Percentiles rank a stretch among this genome's conserved stretches.
Evolutionary conservation across 1,284 basidiomycete genomes (phyloP).

Genomic region (Ganoderma leucocontextum): DNA sequence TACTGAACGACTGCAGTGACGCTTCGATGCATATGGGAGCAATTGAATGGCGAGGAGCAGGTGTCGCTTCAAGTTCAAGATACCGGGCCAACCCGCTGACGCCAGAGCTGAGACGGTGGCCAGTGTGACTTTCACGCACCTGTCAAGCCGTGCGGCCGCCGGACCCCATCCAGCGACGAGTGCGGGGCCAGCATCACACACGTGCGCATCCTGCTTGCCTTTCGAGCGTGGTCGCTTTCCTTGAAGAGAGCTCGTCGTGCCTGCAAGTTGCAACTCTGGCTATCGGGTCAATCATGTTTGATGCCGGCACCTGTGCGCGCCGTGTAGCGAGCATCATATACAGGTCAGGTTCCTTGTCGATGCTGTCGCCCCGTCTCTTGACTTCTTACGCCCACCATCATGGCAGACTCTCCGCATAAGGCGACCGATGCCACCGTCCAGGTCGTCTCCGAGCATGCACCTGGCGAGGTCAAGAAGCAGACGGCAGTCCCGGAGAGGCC

Average conservation of each 20-base stretch:
- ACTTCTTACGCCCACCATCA: conserved; percentile 24
- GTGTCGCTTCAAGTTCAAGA: neutral
- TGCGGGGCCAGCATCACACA: conserved; percentile 17
- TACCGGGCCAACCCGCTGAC: neutral
- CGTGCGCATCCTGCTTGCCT: conserved; percentile 15
- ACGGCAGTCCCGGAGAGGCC: conserved; percentile 16
- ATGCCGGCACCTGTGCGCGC: conserved; percentile 22
- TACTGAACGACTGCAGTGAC: neutral
- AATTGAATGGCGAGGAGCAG: neutral
- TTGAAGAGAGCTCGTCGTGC: neutral
- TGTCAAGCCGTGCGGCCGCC: neutral
- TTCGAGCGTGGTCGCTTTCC: neutral
- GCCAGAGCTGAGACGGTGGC: neutral
- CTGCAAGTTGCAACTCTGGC: neutral
- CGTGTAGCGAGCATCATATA: conserved; percentile 13
- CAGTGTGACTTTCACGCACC: neutral
- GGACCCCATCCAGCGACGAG: neutral
- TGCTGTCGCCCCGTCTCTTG: conserved; percentile 15
- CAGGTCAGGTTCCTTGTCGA: conserved; percentile 7
- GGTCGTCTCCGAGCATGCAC: conserved; percentile 21
- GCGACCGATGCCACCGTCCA: conserved; percentile 22
- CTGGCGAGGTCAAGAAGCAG: conserved; percentile 8
- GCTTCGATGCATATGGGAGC: neutral
- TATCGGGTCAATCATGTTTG: conserved; percentile 17
- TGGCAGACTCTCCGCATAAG: conserved; percentile 23